Evolutionary conservation across 2,329 filamentous ascomycete genomes (phyloP).

Genomic region (Fusarium sacchari): DNA sequence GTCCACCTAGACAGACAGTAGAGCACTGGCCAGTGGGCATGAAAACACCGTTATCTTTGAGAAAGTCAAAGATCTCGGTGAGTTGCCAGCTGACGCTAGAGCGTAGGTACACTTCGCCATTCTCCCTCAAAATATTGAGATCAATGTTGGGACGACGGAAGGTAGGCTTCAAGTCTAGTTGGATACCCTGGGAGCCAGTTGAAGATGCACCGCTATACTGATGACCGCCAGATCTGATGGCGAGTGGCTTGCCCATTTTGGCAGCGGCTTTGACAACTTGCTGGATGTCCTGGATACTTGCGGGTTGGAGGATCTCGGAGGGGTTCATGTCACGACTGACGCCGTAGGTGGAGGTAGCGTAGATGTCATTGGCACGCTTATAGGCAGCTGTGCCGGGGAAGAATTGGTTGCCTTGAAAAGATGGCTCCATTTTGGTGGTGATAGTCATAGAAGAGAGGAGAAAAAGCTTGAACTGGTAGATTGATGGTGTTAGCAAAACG

Average conservation of each 20-base stretch:
- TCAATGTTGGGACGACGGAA: slow-evolving; percentile 41
- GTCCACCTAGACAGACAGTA: slow-evolving; percentile 57
- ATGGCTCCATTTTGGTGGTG: neutral
- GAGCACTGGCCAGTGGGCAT: slow-evolving; percentile 58
- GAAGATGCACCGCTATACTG: slow-evolving; percentile 61
- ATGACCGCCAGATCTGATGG: slow-evolving; percentile 58
- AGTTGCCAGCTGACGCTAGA: slow-evolving; percentile 55
- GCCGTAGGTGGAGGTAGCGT: slow-evolving; percentile 55
- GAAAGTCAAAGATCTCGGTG: slow-evolving; percentile 54
- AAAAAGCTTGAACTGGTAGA: rapidly evolving
- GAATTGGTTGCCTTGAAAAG: slow-evolving; percentile 1
- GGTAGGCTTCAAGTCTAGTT: slow-evolving; percentile 54
- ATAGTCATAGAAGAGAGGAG: neutral
- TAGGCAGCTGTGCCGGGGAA: slow-evolving; percentile 3
- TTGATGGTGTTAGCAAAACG: rapidly evolving
- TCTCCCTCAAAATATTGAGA: slow-evolving; percentile 30
- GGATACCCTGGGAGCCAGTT: slow-evolving; percentile 55
- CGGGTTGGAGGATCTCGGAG: slow-evolving; percentile 55
- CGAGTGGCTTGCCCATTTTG: slow-evolving; percentile 52
- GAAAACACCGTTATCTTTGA: slow-evolving; percentile 53
- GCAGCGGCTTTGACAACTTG: slow-evolving; percentile 52
- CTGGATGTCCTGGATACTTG: slow-evolving; percentile 54
- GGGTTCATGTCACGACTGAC: slow-evolving; percentile 55
- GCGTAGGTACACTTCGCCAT: slow-evolving; percentile 49
- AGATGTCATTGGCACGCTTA: slow-evolving; percentile 27